Conservation (phyloP, 1,284 basidiomycete species). For the Pseudomicrostroma phylloplanum region DNA sequence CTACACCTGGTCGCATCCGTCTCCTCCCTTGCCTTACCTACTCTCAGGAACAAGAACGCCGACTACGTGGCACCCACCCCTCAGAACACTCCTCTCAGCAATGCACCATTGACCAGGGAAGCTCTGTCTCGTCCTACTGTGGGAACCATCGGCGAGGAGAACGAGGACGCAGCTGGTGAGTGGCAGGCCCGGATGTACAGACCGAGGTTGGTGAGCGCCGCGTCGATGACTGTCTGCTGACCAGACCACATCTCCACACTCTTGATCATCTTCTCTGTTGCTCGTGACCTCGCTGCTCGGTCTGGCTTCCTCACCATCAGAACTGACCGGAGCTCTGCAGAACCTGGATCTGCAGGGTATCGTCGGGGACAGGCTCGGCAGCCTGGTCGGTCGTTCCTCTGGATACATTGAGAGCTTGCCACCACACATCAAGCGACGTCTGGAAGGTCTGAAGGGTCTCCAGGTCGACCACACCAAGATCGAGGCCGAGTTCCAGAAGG, state of each 20-base stretch:
- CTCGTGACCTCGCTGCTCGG: neutral
- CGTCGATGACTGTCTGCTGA: neutral
- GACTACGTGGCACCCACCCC: slow-evolving; percentile 63
- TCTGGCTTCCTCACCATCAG: too few relatives aligned
- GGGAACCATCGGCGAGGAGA: slow-evolving; percentile 46
- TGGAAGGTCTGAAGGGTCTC: slow-evolving; percentile 89
- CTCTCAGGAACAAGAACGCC: slow-evolving; percentile 25
- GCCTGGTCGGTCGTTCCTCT: slow-evolving; percentile 70
- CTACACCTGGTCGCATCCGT: too few relatives aligned
- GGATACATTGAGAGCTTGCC: slow-evolving; percentile 84
- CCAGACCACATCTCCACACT: too few relatives aligned
- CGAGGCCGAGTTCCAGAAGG: slow-evolving; percentile 91
- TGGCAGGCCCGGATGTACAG: neutral
- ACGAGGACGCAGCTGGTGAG: slow-evolving; percentile 26
- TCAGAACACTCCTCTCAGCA: slow-evolving; percentile 70
- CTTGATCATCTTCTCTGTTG: neutral
- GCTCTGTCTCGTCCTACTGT: slow-evolving; percentile 60
- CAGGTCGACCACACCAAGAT: slow-evolving; percentile 88
- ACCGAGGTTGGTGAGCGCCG: neutral
- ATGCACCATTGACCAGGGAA: slow-evolving; percentile 63
- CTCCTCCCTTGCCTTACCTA: too few relatives aligned
- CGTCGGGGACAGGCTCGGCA: slow-evolving; percentile 57
- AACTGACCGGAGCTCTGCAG: slow-evolving; percentile 21
- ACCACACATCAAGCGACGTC: slow-evolving; percentile 69
- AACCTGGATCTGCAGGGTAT: slow-evolving; percentile 51